Conservation (phyloP, 2,329 filamentous ascomycete genomes). For the Sporothrix luriei region DNA sequence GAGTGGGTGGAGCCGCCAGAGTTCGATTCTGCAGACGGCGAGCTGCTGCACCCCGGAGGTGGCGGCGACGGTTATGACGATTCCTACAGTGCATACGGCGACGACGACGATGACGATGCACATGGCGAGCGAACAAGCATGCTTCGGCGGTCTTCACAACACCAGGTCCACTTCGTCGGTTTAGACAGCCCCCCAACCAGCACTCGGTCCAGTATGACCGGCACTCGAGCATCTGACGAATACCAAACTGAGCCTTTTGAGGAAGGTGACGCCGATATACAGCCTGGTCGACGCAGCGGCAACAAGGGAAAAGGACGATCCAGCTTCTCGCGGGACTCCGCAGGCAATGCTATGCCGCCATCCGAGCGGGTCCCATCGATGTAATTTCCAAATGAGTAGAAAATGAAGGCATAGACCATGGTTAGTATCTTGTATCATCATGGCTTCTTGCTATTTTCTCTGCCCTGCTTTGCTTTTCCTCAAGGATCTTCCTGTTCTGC, state of each 20-base stretch:
- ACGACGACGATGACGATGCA: slow-evolving; percentile 57
- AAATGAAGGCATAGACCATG: neutral
- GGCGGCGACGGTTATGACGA: slow-evolving; percentile 60
- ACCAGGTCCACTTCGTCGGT: slow-evolving; percentile 37
- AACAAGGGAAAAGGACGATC: slow-evolving; percentile 51
- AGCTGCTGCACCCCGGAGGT: slow-evolving; percentile 58
- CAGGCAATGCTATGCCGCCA: slow-evolving; percentile 55
- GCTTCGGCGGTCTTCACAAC: slow-evolving; percentile 46
- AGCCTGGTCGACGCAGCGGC: slow-evolving; percentile 44
- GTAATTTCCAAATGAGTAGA: slow-evolving; percentile 12
- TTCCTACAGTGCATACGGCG: slow-evolving; percentile 42
- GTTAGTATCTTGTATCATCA: neutral
- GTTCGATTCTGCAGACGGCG: slow-evolving; percentile 71
- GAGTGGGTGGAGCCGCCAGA: slow-evolving; percentile 83
- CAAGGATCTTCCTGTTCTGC: neutral
- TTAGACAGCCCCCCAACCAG: slow-evolving; percentile 35
- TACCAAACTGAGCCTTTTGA: slow-evolving; percentile 29
- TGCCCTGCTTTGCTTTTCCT: neutral
- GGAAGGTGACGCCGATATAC: slow-evolving; percentile 52
- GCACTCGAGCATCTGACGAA: slow-evolving; percentile 19
- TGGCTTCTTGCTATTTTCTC: no score
- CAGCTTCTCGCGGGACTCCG: slow-evolving; percentile 49
- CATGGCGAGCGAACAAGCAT: slow-evolving; percentile 30
- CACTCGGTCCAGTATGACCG: neutral
- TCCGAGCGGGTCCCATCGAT: slow-evolving; percentile 54